Evolutionary conservation across 345 rosid genomes (phyloP), one percentile per base, ranked within the genome.

Genomic region (Noccaea bulbosa): DNA sequence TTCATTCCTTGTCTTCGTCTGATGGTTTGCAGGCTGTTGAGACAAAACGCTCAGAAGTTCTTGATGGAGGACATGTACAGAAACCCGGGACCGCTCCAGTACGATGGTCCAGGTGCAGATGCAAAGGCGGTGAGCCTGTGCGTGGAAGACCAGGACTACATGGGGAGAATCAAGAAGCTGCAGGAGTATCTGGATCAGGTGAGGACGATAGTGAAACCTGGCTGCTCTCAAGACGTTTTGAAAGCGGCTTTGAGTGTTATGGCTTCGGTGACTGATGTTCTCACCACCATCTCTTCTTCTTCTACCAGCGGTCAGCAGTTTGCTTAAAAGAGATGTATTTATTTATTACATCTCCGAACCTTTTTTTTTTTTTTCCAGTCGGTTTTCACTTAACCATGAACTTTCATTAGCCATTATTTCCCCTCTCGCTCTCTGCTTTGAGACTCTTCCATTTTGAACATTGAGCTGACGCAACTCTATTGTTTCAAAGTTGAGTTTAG

Each of bases 121-220:
- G 81, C 93, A 40, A 94, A 84, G 83, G 85, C 95, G 6, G 72
- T 89, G 54, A 81, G 78, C 54, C 84, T 91, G 24, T 89, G 89
- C 54, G 96, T 94, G 56, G 99, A 94, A 83, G 99, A 94, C 74
- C 93, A 87, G 71, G 99, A 94, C 80, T 94, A 94, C 87, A 91
- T 91, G 96, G 99, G 99, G 32, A 84, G 96, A 69, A 91, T 91
- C 72, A 91, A 91, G 87, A 76, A 86, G 78, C 83, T 94, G 60
- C 96, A 91, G 73, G 93, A 81, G 81, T 86, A 91, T 74, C 91
- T 94, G 2, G 96, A 89, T 71, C 83, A 89, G 96, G 83, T 93
- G 54, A 86, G 93, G 62, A 83, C 90, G 17, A 83, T 94, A 1
- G 97, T 94, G 78, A 91, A 88, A 53, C 72, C 97, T 96, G 0